Evolutionary conservation across 176 grass and related monocot species (phyloP), one percentile per base, ranked within the genome.

Genomic region (Elaeis guineensis): DNA sequence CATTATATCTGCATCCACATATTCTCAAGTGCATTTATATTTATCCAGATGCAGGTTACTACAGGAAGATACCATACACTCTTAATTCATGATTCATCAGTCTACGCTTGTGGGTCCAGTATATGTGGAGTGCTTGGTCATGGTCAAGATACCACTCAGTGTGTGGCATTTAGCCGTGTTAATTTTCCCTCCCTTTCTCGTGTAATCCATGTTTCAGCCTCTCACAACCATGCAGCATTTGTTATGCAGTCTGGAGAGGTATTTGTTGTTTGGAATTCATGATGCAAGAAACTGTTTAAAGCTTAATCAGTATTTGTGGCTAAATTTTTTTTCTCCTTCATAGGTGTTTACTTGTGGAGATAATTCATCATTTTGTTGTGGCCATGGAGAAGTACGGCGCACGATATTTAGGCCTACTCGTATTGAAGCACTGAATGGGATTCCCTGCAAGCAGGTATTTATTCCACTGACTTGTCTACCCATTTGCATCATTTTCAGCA

Each of bases 71-170:
- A 98, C 75, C 94, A 98, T 76, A 92, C 94, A 23, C 73, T 98
- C 58, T 80, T 98, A 61, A 83, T 98, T 73, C 88, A 89, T 71
- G 84, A 98, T 71, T 89, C 81, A 62, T 98, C 78, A 63, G 87
- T 98, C 61, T 98, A 89, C 74, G 92, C 93, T 61, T 92, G 93
- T 76, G 93, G 93, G 56, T 98, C 93, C 61, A 98, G 88, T 64
- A 81, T 98, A 67, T 98, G 93, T 71, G 93, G 93, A 52, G 93
- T 98, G 30, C 85, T 98, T 80, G 93, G 93, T 75, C 93, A 98
- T 79, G 93, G 93, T 75, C 93, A 86, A 66, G 84, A 89, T 66
- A 89, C 82, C 62, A 98, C 93, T 25, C 93, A 98, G 19, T 92
- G 84, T 70, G 65, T 52, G 6, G 73, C 88, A 67, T 98, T 98